phyloP scores from a whole-genome alignment of 2,329 filamentous ascomycete species.

The Arthrobotrys sphaeroides region DNA sequence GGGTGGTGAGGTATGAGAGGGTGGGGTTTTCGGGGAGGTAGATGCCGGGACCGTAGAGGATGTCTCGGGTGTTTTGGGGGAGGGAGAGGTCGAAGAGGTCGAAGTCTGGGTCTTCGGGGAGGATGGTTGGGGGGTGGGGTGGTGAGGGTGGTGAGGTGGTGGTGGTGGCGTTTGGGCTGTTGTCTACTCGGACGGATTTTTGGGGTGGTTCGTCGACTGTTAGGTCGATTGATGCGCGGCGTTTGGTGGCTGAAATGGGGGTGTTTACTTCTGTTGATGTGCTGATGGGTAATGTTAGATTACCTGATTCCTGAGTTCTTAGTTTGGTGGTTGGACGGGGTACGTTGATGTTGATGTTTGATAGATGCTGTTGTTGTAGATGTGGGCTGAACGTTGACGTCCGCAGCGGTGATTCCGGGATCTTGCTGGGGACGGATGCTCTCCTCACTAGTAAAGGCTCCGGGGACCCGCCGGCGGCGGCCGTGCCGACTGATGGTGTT shows the following conservation, averaged over 20 bases:
- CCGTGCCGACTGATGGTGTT: neutral
- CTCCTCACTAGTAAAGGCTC: neutral
- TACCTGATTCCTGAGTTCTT: neutral
- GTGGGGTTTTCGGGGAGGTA: neutral
- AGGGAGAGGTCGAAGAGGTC: constrained; percentile 14
- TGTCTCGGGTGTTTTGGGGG: constrained; percentile 21
- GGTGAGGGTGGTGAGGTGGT: neutral
- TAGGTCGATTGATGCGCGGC: neutral
- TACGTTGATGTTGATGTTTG: neutral
- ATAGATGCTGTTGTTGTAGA: neutral
- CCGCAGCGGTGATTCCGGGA: neutral
- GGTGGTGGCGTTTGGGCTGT: neutral
- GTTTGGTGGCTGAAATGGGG: neutral
- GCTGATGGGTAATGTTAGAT: neutral
- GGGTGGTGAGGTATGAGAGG: neutral
- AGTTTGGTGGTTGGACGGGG: neutral
- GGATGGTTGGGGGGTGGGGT: neutral
- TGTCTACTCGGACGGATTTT: neutral
- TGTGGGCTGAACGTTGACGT: neutral
- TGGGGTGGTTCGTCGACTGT: neutral
- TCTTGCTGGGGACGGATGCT: neutral
- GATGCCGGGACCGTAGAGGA: neutral
- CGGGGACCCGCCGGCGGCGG: neutral
- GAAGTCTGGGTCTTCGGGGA: neutral
- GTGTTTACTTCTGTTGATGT: neutral